Evolutionary conservation across 2,329 filamentous ascomycete genomes (phyloP).

Genomic region (Fusarium redolens): DNA sequence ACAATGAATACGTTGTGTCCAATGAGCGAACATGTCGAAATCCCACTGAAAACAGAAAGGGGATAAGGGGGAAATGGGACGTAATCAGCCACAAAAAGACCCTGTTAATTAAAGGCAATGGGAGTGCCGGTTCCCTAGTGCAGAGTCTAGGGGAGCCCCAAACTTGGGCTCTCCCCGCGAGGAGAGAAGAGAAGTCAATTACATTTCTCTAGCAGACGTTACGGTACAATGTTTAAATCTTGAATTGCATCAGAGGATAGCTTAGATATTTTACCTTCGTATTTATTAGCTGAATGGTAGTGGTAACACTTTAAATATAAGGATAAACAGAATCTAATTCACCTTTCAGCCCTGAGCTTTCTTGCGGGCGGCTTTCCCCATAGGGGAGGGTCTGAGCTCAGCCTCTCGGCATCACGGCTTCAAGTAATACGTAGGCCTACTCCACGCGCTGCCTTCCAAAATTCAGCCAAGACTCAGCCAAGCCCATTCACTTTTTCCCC

Average conservation of each 20-base stretch:
- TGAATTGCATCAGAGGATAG: too few species aligned
- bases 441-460: slow-evolving; percentile 45
- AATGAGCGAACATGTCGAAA: background rate
- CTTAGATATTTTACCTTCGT: too few species aligned
- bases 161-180: background rate
- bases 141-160: background rate
- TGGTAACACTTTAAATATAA: background rate
- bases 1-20: slow-evolving; percentile 8
- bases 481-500: slow-evolving; percentile 32
- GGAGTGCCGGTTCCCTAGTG: slow-evolving; percentile 17
- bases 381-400: slow-evolving; percentile 39
- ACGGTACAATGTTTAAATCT: background rate
- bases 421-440: slow-evolving; percentile 42
- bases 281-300: too few species aligned
- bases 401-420: slow-evolving; percentile 48
- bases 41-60: background rate
- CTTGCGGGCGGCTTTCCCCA: slow-evolving; percentile 27
- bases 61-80: slow-evolving; percentile 23
- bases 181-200: background rate
- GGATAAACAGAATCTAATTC: background rate
- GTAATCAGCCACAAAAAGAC: slow-evolving; percentile 41
- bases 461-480: slow-evolving; percentile 33
- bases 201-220: too few species aligned
- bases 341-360: background rate
- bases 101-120: slow-evolving; percentile 32